A percentile compares a stretch with the other conserved stretches of the same genome.
Conservation (phyloP, 371 early-diverging fungal genomes). For the Mucor saturninus region DNA sequence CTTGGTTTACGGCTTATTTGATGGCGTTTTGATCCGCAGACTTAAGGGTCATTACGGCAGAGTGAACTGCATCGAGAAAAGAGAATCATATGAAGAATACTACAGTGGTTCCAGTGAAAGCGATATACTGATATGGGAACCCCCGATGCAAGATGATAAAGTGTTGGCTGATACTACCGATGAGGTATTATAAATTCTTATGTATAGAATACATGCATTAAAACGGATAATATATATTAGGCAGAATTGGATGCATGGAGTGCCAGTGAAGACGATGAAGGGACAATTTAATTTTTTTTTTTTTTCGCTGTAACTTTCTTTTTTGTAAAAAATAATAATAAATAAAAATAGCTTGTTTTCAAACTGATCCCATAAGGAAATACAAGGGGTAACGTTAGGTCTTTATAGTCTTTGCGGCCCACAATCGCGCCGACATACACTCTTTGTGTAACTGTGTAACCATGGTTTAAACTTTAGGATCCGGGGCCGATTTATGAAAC, state of each 20-base stretch:
- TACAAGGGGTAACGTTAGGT: conserved; percentile 16
- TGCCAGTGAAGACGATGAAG: conserved; percentile 29
- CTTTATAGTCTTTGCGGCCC: conserved; percentile 6
- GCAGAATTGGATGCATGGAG: conserved; percentile 36
- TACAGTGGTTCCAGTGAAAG: conserved; percentile 72
- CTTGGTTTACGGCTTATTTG: conserved; percentile 62
- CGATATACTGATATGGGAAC: conserved; percentile 72
- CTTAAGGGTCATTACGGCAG: conserved; percentile 71
- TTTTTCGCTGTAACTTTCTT: not conserved
- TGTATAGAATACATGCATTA: conserved; percentile 6
- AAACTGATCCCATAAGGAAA: conserved; percentile 1
- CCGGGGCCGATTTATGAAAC: conserved; percentile 26
- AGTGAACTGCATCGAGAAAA: conserved; percentile 62
- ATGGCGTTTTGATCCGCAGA: conserved; percentile 58
- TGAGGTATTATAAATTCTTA: conserved; percentile 1
- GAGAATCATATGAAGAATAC: conserved; percentile 62
- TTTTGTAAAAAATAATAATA: conserved; percentile 1
- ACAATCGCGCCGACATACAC: conserved; percentile 13
- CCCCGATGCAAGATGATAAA: conserved; percentile 35
- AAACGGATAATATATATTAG: conserved; percentile 21
- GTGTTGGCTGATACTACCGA: conserved; percentile 4
- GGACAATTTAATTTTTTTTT: not conserved
- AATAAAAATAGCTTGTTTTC: conserved; percentile 9
- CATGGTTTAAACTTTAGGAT: conserved; percentile 1
- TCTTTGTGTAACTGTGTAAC: conserved; percentile 25